Evolutionary conservation across 345 rosid genomes (phyloP), one percentile per base, ranked within the genome.

Genomic region (Ceriops decandra): DNA sequence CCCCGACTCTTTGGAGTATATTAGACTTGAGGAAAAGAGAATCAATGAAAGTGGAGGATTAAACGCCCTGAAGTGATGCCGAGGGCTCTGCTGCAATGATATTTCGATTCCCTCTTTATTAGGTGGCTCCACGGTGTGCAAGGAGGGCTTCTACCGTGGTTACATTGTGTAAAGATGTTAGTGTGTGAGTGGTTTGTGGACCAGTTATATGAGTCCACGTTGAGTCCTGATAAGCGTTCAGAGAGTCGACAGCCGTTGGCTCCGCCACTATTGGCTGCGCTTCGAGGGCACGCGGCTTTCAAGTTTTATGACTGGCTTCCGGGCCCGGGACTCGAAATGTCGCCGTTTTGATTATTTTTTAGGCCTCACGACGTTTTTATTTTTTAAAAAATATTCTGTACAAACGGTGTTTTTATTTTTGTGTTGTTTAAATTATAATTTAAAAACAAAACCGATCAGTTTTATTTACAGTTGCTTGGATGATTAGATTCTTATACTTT

Each of bases 141-240:
- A 42, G 58, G 53, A 28, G 66, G 7, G 19, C 0, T 38, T 52
- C 35, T 59, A 30, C 2, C 54, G 57, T 31, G 59, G 6, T 20
- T 49, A 3, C 11, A 22, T 27, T n/a, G 32, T 20, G 21, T 26
- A 30, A 9, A 11, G 3, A n/a, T 1, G 26, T 20, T 19, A 10
- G 11, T 27, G 72, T 27, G 58, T 60, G 56, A 46, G 20, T 16
- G 71, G 5, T 2, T 5, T 0, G 15, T 68, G 38, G 54, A 7
- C 72, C 72, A 60, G 32, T 68, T 3, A 59, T 1, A 49, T 30
- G 7, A 59, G 20, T 17, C 64, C 72, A 60, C 59, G 68, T 65
- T 10, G 16, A 9, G 58, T 31, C 49, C 33, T n/a, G 71, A 42
- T 46, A 16, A 26, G 42, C 6, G 33, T 4, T 53, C 10, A 10